These are phyloP conservation scores for Curvularia hawaiiensis DNA, from an alignment of 2,329 filamentous ascomycete genomes.

Conservation along the genomic window DNA sequence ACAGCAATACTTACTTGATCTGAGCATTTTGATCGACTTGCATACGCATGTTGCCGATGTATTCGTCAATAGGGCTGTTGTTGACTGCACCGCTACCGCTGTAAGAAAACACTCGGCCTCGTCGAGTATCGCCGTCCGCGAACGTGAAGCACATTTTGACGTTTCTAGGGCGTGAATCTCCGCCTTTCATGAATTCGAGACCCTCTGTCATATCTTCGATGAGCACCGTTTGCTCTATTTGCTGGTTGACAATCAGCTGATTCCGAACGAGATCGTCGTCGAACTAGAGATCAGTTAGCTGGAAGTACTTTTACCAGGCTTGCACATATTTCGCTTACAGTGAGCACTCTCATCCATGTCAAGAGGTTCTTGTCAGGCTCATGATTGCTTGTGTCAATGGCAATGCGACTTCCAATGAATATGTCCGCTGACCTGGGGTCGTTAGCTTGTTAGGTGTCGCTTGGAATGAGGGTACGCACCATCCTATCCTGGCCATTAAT, in stretches of 20 bases:
- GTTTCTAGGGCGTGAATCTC: conserved; percentile 60
- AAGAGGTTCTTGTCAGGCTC: conserved; percentile 76
- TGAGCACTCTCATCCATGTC: conserved; percentile 79
- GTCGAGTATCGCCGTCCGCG: conserved; percentile 65
- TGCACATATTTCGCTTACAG: conserved; percentile 46
- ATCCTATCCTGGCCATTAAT: conserved; percentile 61
- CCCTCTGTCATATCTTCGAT: conserved; percentile 72
- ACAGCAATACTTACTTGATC: conserved; percentile 53
- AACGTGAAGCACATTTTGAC: conserved; percentile 74
- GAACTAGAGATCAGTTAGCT: conserved; percentile 58
- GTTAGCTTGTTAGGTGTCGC: conserved; percentile 10
- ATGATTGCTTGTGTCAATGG: conserved; percentile 64
- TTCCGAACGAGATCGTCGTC: conserved; percentile 79
- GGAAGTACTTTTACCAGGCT: background rate
- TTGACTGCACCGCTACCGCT: conserved; percentile 54
- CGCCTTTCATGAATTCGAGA: conserved; percentile 69
- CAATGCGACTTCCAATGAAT: conserved; percentile 64
- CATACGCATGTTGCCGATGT: conserved; percentile 69
- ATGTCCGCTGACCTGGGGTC: conserved; percentile 57
- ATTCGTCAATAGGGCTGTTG: conserved; percentile 60
- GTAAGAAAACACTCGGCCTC: conserved; percentile 57
- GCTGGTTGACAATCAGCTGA: conserved; percentile 80
- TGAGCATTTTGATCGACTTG: conserved; percentile 75
- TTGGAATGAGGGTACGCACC: background rate
- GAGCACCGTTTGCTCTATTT: conserved; percentile 83